phyloP scores from a whole-genome alignment of 2,329 filamentous ascomycete species.

The Didymella exigua region DNA sequence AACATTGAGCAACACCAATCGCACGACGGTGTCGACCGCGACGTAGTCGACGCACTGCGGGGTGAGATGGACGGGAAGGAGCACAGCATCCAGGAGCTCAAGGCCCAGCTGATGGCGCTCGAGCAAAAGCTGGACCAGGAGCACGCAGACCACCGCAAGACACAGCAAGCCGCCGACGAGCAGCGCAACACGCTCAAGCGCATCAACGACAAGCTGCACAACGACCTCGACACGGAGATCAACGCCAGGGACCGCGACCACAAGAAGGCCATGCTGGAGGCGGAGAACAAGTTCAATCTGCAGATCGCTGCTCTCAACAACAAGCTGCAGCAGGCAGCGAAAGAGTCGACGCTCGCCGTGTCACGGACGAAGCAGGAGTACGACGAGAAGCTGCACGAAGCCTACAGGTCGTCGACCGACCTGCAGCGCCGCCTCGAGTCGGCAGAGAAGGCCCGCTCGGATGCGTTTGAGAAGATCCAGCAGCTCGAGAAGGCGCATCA shows the following conservation, averaged over 20 bases:
- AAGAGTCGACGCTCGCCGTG: slow-evolving; percentile 35
- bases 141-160: slow-evolving; percentile 71
- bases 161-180: slow-evolving; percentile 57
- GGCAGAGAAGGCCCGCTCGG: slow-evolving; percentile 34
- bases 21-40: slow-evolving; percentile 89
- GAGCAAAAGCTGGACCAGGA: slow-evolving; percentile 71
- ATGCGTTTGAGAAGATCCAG: slow-evolving; percentile 35
- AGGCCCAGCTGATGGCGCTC: slow-evolving; percentile 60
- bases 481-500: slow-evolving; percentile 35
- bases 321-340: slow-evolving; percentile 41
- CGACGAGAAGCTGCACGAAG: slow-evolving; percentile 40
- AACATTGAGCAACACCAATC: slow-evolving; percentile 84
- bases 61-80: slow-evolving; percentile 77
- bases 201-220: slow-evolving; percentile 73
- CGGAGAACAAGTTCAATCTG: slow-evolving; percentile 57
- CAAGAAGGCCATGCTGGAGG: slow-evolving; percentile 41
- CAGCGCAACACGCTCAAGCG: slow-evolving; percentile 62
- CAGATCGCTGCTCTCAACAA: slow-evolving; percentile 47
- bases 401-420: slow-evolving; percentile 31
- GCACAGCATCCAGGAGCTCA: slow-evolving; percentile 61
- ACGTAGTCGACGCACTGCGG: slow-evolving; percentile 85
- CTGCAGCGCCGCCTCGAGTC: slow-evolving; percentile 35
- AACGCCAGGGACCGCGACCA: slow-evolving; percentile 54
- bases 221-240: slow-evolving; percentile 70
- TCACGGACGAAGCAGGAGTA: slow-evolving; percentile 42